A percentile compares a stretch with the other conserved stretches of the same genome.
Conservation (phyloP, 306 rosid species). For the Acacia acuminata region DNA sequence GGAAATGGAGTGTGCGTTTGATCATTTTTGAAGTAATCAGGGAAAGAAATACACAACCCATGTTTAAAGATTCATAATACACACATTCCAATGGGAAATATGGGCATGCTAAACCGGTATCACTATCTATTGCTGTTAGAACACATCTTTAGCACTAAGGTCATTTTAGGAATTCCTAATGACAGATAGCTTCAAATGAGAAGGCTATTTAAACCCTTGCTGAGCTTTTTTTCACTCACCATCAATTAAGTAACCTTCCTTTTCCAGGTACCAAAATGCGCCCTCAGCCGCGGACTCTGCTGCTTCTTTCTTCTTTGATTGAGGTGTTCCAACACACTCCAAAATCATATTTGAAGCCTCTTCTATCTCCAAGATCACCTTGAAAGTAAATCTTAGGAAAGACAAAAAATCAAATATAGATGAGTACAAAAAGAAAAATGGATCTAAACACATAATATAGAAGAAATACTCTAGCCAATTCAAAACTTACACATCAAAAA, state of each 20-base stretch:
- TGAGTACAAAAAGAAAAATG: not conserved
- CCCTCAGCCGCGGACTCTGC: constrained; percentile 84
- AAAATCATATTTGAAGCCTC: constrained; percentile 49
- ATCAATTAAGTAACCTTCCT: constrained; percentile 45
- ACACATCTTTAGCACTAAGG: not conserved
- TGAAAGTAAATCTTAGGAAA: constrained; percentile 65
- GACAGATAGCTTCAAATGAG: not conserved
- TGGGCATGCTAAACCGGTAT: not conserved
- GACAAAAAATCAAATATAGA: not conserved
- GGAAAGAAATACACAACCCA: not conserved
- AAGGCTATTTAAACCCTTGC: not conserved
- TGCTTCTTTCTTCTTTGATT: constrained; percentile 67
- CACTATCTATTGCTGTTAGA: not conserved
- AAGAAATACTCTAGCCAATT: not conserved
- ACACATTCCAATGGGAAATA: not conserved
- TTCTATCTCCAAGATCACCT: constrained; percentile 63
- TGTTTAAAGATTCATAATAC: not conserved
- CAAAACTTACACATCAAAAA: not conserved
- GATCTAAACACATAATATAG: not conserved
- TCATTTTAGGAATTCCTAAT: constrained; percentile 8
- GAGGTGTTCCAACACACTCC: constrained; percentile 61
- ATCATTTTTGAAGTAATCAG: not conserved
- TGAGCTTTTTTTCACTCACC: constrained; percentile 9
- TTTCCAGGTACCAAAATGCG: constrained; percentile 73
- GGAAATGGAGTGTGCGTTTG: not conserved